A percentile compares a stretch with the other conserved stretches of the same genome.
Evolutionary conservation across 768 basidiomycete genomes (phyloP).

Genomic region (Pleurotus djamor): DNA sequence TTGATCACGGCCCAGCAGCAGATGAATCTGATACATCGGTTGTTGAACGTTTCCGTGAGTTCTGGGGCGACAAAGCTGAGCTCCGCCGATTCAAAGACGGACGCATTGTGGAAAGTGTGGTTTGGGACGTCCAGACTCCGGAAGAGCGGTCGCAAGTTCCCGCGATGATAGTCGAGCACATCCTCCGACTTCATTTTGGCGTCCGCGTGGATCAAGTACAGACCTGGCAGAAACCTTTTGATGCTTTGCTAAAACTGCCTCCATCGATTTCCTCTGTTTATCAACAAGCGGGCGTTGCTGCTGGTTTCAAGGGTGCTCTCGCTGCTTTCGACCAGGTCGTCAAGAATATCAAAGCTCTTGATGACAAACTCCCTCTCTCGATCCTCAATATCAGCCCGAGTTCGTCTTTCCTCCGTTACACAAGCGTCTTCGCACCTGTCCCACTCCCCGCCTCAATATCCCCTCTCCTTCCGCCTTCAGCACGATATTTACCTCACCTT

Average conservation of each 20-base stretch:
- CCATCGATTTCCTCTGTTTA: slow-evolving; percentile 46
- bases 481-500: slow-evolving; percentile 68
- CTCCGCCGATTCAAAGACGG: slow-evolving; percentile 96
- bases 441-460: slow-evolving; percentile 58
- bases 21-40: slow-evolving; percentile 52
- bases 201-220: slow-evolving; percentile 49
- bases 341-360: slow-evolving; percentile 69
- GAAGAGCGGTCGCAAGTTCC: slow-evolving; percentile 85
- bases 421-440: slow-evolving; percentile 78
- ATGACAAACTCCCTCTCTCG: slow-evolving; percentile 73
- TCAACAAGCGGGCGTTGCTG: slow-evolving; percentile 32
- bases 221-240: slow-evolving; percentile 59
- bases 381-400: slow-evolving; percentile 75
- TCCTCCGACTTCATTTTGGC: slow-evolving; percentile 78
- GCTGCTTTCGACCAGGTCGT: slow-evolving; percentile 79
- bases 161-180: slow-evolving; percentile 65
- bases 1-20: slow-evolving; percentile 89
- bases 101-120: slow-evolving; percentile 88
- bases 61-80: slow-evolving; percentile 95
- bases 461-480: slow-evolving; percentile 50
- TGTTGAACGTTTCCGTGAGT: slow-evolving; percentile 63
- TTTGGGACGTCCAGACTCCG: slow-evolving; percentile 84
- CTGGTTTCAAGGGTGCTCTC: slow-evolving; percentile 74
- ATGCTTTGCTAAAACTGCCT: slow-evolving; percentile 57
- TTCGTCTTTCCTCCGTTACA: slow-evolving; percentile 78